These are phyloP conservation scores for Fistulinella cinereoalba DNA, from an alignment of 1,284 basidiomycete species.

Conservation along the genomic window DNA sequence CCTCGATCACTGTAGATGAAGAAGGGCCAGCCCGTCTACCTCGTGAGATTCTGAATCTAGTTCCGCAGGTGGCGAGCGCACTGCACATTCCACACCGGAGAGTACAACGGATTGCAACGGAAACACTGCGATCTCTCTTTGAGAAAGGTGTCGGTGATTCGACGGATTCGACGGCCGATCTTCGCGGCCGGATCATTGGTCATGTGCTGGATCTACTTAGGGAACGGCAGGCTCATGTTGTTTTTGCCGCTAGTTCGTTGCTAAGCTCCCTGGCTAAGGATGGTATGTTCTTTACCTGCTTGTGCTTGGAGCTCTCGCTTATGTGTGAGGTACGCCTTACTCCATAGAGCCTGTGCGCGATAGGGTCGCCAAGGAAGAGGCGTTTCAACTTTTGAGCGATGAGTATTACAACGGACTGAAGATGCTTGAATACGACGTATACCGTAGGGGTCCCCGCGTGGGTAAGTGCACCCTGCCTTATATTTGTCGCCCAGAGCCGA, in stretches of 20 bases:
- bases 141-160: slow-evolving; percentile 9
- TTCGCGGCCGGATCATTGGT: slow-evolving; percentile 10
- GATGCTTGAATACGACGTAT: slow-evolving; percentile 15
- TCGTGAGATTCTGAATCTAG: slow-evolving; percentile 4
- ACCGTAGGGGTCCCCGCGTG: slow-evolving; percentile 8
- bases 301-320: not conserved
- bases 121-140: slow-evolving; percentile 13
- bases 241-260: slow-evolving; percentile 14
- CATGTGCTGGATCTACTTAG: slow-evolving; percentile 16
- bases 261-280: slow-evolving; percentile 12
- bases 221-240: slow-evolving; percentile 17
- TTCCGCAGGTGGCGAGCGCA: slow-evolving; percentile 15
- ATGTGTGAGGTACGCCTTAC: not conserved
- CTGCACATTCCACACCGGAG: slow-evolving; percentile 15
- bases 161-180: slow-evolving; percentile 4
- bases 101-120: slow-evolving; percentile 18
- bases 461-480: slow-evolving; percentile 10
- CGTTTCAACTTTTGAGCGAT: slow-evolving; percentile 16
- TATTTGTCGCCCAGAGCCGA: too few relatives aligned
- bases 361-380: slow-evolving; percentile 8
- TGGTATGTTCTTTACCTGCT: slow-evolving; percentile 12
- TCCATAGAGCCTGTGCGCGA: slow-evolving; percentile 23
- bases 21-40: not conserved
- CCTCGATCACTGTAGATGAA: slow-evolving; percentile 4
- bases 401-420: slow-evolving; percentile 20